These are phyloP conservation scores for Cyberlindnera americana DNA, from an alignment of 805 yeast species.

Conservation along the genomic window DNA sequence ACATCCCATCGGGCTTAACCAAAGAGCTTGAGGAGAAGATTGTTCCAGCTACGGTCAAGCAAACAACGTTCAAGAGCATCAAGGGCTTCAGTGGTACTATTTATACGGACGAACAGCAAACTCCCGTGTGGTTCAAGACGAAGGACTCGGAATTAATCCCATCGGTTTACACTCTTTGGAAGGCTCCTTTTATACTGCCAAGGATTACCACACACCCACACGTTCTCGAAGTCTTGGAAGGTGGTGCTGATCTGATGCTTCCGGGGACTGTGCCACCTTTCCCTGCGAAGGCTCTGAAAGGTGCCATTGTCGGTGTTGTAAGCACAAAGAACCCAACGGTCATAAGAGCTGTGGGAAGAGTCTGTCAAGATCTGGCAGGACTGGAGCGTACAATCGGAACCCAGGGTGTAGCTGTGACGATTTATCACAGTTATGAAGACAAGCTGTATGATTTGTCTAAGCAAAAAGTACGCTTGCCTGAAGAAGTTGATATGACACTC, in stretches of 20 bases:
- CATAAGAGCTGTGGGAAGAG: slow-evolving; percentile 68
- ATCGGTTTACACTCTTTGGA: slow-evolving; percentile 71
- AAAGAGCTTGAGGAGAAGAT: slow-evolving; percentile 23
- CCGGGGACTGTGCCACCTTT: slow-evolving; percentile 65
- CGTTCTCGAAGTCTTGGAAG: slow-evolving; percentile 65
- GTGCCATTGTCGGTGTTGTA: slow-evolving; percentile 69
- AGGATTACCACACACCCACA: slow-evolving; percentile 64
- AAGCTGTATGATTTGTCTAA: slow-evolving; percentile 52
- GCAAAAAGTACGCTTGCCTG: slow-evolving; percentile 42
- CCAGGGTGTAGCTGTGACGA: slow-evolving; percentile 74
- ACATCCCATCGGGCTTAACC: slow-evolving; percentile 33
- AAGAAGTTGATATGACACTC: slow-evolving; percentile 28
- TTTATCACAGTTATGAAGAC: slow-evolving; percentile 69
- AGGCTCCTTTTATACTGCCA: slow-evolving; percentile 62
- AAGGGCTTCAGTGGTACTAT: slow-evolving; percentile 56
- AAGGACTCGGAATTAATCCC: slow-evolving; percentile 60
- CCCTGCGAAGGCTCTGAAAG: slow-evolving; percentile 37
- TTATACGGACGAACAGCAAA: slow-evolving; percentile 57
- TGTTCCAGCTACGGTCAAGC: slow-evolving; percentile 40
- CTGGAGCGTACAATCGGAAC: slow-evolving; percentile 51
- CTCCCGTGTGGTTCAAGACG: slow-evolving; percentile 70
- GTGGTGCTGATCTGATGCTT: slow-evolving; percentile 81
- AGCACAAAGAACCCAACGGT: slow-evolving; percentile 56
- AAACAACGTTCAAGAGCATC: slow-evolving; percentile 56
- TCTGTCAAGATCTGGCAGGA: slow-evolving; percentile 44